These are phyloP conservation scores for Phyllosticta citrichinensis DNA, from an alignment of 2,329 filamentous ascomycete species.

Conservation along the genomic window DNA sequence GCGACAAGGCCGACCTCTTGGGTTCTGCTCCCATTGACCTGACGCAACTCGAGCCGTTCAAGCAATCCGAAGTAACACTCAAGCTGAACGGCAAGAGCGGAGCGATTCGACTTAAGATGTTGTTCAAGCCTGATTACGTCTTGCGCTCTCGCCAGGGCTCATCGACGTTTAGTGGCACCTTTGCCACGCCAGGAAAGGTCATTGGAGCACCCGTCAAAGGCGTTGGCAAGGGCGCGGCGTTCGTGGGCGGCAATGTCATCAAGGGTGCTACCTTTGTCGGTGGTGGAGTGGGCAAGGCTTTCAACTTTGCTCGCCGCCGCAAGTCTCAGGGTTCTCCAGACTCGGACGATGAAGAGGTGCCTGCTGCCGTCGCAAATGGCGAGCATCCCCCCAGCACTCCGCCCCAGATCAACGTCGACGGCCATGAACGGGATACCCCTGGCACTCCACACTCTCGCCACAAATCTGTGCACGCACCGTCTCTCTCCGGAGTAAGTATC, in stretches of 20 bases:
- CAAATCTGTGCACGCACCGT: conserved; percentile 25
- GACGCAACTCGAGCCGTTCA: conserved; percentile 74
- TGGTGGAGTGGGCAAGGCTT: conserved; percentile 56
- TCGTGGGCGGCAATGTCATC: conserved; percentile 67
- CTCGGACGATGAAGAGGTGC: conserved; percentile 36
- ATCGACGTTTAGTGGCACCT: conserved; percentile 86
- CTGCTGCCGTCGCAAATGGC: conserved; percentile 18
- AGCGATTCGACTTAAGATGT: conserved; percentile 65
- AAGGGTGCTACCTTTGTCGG: conserved; percentile 87
- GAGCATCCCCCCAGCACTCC: conserved; percentile 16
- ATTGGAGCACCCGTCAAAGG: conserved; percentile 95
- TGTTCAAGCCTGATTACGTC: conserved; percentile 91
- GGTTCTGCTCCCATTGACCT: conserved; percentile 69
- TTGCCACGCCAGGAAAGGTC: conserved; percentile 77
- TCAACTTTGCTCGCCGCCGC: conserved; percentile 36
- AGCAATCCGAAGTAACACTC: conserved; percentile 62
- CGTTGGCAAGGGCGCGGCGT: conserved; percentile 63
- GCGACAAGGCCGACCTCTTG: conserved; percentile 86
- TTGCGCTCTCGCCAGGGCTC: conserved; percentile 78
- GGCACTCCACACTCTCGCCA: conserved; percentile 23
- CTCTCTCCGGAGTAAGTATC: conserved; percentile 31
- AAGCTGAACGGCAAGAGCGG: conserved; percentile 84
- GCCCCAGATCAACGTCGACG: conserved; percentile 24
- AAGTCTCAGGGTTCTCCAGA: conserved; percentile 45
- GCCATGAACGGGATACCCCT: conserved; percentile 11